Evolutionary conservation across 805 yeast genomes (phyloP), one percentile per base, ranked within the genome.

Genomic region (Pichia eremophila): DNA sequence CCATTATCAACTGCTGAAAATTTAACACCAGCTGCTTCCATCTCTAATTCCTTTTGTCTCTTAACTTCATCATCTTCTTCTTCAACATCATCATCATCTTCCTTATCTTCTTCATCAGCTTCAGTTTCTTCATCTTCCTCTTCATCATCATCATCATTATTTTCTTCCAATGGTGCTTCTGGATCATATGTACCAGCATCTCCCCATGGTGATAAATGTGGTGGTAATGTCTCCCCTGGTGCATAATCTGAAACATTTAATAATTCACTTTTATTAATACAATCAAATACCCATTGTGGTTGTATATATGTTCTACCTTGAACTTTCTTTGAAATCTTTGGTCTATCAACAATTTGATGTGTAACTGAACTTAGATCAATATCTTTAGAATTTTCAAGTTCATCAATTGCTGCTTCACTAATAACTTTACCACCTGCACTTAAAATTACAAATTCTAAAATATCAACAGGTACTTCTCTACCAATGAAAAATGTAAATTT

Each of bases 131-230:
- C 79, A 19, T 61, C 79, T 3, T 60, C 75, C 18, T 64, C 75
- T 5, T 58, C 73, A 9, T 64, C 77, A 2, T 59, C 75, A 11
- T 58, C 78, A 2, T 62, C 75, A 12, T 65, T 77, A 17, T 44
- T 66, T 8, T 58, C 67, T 34, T 58, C 74, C 14, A 64, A 58
- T 32, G 66, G 66, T 32, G 78, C 83, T 48, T 74, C 80, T 58
- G 99, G 98, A 66, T 91, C 80, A 69, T 93, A 93, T 46, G 82
- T 83, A 57, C 84, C 88, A 43, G 90, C 77, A 70, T 93, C 99
- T 57, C 98, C 98, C 98, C 99, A 93, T 72, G 99, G 99, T 45
- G 96, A 86, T 60, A 93, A 73, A 67, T 93, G 99, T 36, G 99
- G 97, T 41, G 99, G 99, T 54, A 93, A 73, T 5, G 87, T 71